A percentile compares a stretch with the other conserved stretches of the same genome.
These are phyloP conservation scores for Marsdenia floribunda DNA, from an alignment of 257 asterid species.

Conservation along the genomic window DNA sequence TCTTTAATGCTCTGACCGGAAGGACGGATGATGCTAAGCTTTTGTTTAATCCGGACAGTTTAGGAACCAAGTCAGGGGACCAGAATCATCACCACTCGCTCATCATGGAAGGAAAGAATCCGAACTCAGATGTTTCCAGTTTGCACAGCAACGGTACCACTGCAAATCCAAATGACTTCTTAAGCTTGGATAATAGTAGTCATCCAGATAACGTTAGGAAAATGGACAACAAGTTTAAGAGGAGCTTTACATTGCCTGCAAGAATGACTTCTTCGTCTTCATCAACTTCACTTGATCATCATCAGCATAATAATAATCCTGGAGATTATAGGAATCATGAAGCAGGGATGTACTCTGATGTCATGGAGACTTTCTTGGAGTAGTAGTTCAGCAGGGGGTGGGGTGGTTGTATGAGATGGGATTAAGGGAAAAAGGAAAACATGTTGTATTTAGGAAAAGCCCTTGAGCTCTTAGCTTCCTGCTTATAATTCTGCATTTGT, in stretches of 20 bases:
- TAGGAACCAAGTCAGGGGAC: slow-evolving; percentile 33
- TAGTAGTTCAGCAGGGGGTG: slow-evolving; percentile 9
- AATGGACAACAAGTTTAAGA: slow-evolving; percentile 72
- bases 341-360: slow-evolving; percentile 73
- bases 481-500: slow-evolving; percentile 21
- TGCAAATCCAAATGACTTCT: slow-evolving; percentile 47
- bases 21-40: slow-evolving; percentile 66
- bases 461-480: slow-evolving; percentile 19
- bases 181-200: slow-evolving; percentile 57
- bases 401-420: slow-evolving; percentile 8
- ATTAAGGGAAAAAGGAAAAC: slow-evolving; percentile 5
- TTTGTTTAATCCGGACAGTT: slow-evolving; percentile 54
- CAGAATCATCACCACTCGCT: slow-evolving; percentile 22
- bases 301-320: slow-evolving; percentile 31
- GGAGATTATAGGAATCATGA: slow-evolving; percentile 65
- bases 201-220: slow-evolving; percentile 40
- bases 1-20: slow-evolving; percentile 77
- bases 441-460: slow-evolving; percentile 36
- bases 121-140: slow-evolving; percentile 29
- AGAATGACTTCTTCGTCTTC: slow-evolving; percentile 78
- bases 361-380: slow-evolving; percentile 89
- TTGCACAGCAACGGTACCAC: slow-evolving; percentile 32
- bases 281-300: slow-evolving; percentile 64
- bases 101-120: slow-evolving; percentile 19
- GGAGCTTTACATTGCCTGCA: slow-evolving; percentile 82